Evolutionary conservation across 2,329 filamentous ascomycete genomes (phyloP), one percentile per base, ranked within the genome.

Genomic region (Cytospora chrysosperma): DNA sequence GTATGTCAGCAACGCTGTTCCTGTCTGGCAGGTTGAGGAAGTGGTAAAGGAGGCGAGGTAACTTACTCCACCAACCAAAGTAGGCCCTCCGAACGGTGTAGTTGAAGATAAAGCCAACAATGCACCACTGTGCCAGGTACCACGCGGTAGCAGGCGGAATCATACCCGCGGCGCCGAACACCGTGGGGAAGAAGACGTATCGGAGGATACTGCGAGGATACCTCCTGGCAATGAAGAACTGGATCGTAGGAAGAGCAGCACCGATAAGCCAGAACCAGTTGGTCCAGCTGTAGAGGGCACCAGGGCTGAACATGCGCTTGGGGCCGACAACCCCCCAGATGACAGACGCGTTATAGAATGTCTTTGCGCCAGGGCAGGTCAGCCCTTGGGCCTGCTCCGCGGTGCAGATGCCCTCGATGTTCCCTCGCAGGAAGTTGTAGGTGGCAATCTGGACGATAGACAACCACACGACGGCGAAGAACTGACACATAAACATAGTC

Each of bases 241-340:
- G 79, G 9, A 78, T 65, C 5, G 82, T 65, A 0, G 84, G 84
- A 6, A 81, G 72, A 4, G 77, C 49, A 47, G 77, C 77, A 3
- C 84, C 84, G 19, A 83, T 79, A 27, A 86, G 73, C 79, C 81
- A 87, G 75, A 85, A 85, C 70, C 75, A 85, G 71, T 84, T 80
- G 37, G 83, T 75, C 53, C 76, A 75, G 0, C 75, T 19, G 50
- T 53, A 60, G n/a, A 60, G 50, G 21, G 58, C 50, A 2, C 58
- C 58, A 21, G 50, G 13, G 50, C 78, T 79, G 70, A 83, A 84
- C 68, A 85, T 80, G 49, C 82, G 79, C n/a, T 74, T 70, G 0
- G 83, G 82, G 0, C 83, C 86, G 61, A 88, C 85, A 21, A 85
- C 78, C 63, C 86, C 86, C 85, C 85, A 87, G 61, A 86, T 81